Evolutionary conservation across 83 land plant species (phyloP), one percentile per base, ranked within the genome.

Genomic region (Thuja plicata): DNA sequence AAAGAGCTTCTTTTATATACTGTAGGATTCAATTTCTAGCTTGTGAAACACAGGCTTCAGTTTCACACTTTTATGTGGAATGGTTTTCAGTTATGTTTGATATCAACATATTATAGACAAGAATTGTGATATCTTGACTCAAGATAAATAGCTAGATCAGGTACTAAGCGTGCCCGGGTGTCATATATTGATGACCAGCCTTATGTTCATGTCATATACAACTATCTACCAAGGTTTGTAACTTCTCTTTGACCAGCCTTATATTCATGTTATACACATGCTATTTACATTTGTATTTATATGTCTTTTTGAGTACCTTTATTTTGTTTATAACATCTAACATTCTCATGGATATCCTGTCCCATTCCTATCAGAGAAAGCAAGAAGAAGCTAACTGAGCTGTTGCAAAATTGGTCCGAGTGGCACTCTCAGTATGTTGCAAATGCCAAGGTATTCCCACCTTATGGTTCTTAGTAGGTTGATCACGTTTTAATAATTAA

Each of bases 361-460:
- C 71, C 27, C n/a, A 24, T 43, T 46, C 37, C 38, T 41, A 35
- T 83, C 90, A 94, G 95, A 90, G 90, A 89, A 79, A 94, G 95
- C 85, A 94, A 90, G 79, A 87, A 50, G 37, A 94, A 94, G 87
- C 93, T 94, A 37, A 89, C 87, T 71, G 95, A 92, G 73, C 89
- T 94, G 50, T 87, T 94, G 89, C 93, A 92, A 89, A 90, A 90
- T 79, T 94, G 95, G 95, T 94, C 94, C 66, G 85, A 91, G 80
- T 94, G 94, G 95, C 94, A 94, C 84, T 92, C 92, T 60, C 76
- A 87, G n/a, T 57, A 89, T 70, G 88, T 52, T 76, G 85, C 52
- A 3, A 24, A 46, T 82, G 27, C 85, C 85, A 82, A 82, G 46
- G 85, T 82, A 74, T 74, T 2, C 0, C 78, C 35, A 34, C 9